Evolutionary conservation across 768 basidiomycete species (phyloP).

Genomic region (Pleurotus pulmonarius): DNA sequence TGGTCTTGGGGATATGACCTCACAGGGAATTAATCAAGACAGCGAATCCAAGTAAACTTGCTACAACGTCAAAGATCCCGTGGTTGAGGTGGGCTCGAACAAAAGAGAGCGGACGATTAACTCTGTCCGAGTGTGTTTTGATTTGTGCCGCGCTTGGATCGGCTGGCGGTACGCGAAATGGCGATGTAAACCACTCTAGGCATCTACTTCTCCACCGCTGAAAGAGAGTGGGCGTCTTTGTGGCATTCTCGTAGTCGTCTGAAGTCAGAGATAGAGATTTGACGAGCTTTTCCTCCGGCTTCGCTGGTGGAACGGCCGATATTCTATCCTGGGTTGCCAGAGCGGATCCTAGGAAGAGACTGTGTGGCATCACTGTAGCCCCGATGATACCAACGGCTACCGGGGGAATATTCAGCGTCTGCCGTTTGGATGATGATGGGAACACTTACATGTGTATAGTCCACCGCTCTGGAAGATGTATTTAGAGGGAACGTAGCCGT

Average conservation of each 20-base stretch:
- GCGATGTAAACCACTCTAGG: not conserved
- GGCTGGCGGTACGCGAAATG: constrained; percentile 5
- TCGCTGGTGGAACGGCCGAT: constrained; percentile 22
- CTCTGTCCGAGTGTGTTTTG: constrained; percentile 48
- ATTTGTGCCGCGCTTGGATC: not conserved
- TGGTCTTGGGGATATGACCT: constrained; percentile 18
- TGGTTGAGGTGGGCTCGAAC: constrained; percentile 63
- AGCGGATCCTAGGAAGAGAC: constrained; percentile 84
- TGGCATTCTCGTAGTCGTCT: constrained; percentile 7
- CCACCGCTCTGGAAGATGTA: constrained; percentile 51
- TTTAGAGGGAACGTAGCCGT: constrained; percentile 74
- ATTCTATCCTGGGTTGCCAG: constrained; percentile 82
- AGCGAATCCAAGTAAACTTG: constrained; percentile 77
- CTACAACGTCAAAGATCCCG: constrained; percentile 60
- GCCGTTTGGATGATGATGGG: constrained; percentile 9
- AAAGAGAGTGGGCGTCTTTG: constrained; percentile 7
- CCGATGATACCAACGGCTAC: constrained; percentile 70
- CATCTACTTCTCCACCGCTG: not conserved
- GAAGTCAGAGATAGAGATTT: constrained; percentile 15
- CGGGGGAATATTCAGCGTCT: constrained; percentile 15
- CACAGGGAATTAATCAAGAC: constrained; percentile 85
- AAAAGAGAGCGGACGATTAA: constrained; percentile 54
- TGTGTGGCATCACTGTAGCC: constrained; percentile 93
- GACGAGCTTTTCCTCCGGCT: constrained; percentile 10
- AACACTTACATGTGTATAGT: constrained; percentile 59